A percentile compares a stretch with the other conserved stretches of the same genome.
Conservation (phyloP, 2,329 filamentous ascomycete species). For the Alternaria ethzedia region DNA sequence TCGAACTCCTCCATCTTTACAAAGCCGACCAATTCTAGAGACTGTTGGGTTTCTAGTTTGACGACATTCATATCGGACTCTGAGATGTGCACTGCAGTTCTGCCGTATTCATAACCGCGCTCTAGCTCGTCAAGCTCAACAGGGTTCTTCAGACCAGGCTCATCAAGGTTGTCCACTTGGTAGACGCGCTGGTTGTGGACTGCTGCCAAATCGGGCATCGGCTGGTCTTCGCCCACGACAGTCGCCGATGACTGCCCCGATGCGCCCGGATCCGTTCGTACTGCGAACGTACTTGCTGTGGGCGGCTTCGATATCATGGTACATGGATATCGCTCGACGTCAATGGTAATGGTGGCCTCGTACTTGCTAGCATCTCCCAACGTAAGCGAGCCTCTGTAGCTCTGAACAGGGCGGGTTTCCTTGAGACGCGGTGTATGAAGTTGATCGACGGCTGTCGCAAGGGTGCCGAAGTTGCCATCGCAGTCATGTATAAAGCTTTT, state of each 20-base stretch:
- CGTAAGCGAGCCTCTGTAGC: constrained; percentile 79
- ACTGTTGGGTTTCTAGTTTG: constrained; percentile 77
- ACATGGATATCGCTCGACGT: constrained; percentile 89
- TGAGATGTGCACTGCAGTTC: constrained; percentile 88
- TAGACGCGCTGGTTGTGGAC: constrained; percentile 84
- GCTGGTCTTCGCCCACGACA: constrained; percentile 49
- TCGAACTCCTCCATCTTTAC: constrained; percentile 79
- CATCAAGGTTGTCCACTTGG: constrained; percentile 75
- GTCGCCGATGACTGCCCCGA: constrained; percentile 63
- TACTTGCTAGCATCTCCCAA: constrained; percentile 79
- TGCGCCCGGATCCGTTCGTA: constrained; percentile 53
- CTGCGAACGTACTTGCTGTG: constrained; percentile 78
- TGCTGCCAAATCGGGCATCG: constrained; percentile 60
- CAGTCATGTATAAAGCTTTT: constrained; percentile 69
- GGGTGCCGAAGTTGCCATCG: constrained; percentile 78
- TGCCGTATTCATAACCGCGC: constrained; percentile 93
- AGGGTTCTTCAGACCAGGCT: constrained; percentile 79
- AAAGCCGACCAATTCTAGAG: constrained; percentile 86
- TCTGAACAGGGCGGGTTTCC: constrained; percentile 73
- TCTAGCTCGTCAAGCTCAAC: constrained; percentile 82
- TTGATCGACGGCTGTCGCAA: constrained; percentile 83
- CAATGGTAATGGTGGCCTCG: constrained; percentile 77
- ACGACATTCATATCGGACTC: constrained; percentile 87
- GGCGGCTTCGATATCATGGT: constrained; percentile 78
- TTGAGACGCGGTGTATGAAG: constrained; percentile 80